phyloP scores from a whole-genome alignment of 768 basidiomycete genomes.

The Pholiota conissans region DNA sequence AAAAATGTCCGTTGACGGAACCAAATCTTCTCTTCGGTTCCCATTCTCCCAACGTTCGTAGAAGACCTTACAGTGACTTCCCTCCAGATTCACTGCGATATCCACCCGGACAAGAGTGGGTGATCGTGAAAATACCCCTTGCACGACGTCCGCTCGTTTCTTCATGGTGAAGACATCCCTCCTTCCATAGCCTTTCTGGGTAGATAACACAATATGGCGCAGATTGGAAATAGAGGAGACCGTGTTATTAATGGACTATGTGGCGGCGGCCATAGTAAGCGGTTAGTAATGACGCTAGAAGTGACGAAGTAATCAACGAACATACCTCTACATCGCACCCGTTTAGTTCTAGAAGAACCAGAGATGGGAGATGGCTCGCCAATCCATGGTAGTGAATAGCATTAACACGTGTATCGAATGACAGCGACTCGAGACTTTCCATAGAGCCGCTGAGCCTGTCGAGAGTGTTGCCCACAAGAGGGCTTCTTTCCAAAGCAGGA shows the following conservation, averaged over 20 bases:
- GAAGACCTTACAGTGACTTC: neutral
- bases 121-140: neutral
- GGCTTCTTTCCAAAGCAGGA: neutral
- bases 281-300: neutral
- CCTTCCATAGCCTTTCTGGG: neutral
- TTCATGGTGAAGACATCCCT: neutral
- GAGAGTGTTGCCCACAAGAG: neutral
- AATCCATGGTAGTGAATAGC: neutral
- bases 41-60: constrained; percentile 3
- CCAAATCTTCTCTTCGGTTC: neutral
- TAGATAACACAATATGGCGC: neutral
- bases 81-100: neutral
- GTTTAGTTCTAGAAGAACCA: neutral
- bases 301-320: neutral
- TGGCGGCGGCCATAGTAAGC: too few species aligned
- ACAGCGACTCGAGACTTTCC: neutral
- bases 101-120: neutral
- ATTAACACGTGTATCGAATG: neutral
- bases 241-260: neutral
- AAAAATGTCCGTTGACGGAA: neutral
- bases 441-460: too few species aligned
- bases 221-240: neutral
- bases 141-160: neutral
- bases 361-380: neutral
- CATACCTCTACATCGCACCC: neutral